These are phyloP conservation scores for Vinca minor DNA, from an alignment of 257 asterid species.

Conservation along the genomic window DNA sequence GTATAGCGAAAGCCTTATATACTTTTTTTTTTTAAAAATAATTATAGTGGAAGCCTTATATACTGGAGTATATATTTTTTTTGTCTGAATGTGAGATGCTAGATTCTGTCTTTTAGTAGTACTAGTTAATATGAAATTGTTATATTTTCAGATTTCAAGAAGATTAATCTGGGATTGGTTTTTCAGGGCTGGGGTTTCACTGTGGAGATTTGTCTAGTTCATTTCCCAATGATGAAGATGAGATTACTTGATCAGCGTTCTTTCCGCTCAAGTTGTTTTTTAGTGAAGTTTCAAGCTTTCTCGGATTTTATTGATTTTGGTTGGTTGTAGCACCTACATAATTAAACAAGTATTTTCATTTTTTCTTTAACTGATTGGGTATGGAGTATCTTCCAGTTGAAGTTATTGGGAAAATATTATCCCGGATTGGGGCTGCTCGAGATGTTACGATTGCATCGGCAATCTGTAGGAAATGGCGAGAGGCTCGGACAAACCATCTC, in stretches of 20 bases:
- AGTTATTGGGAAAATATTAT: conserved; percentile 79
- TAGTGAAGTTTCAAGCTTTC: too few species aligned
- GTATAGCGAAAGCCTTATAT: too few species aligned
- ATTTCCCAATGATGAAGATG: too few species aligned
- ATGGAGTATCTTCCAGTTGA: conserved; percentile 91
- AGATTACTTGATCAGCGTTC: too few species aligned
- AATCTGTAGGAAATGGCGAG: conserved; percentile 74
- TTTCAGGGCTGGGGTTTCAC: too few species aligned
- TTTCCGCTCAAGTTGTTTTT: too few species aligned
- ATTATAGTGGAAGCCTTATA: background rate
- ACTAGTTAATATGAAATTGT: background rate
- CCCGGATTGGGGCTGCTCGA: conserved; percentile 72
- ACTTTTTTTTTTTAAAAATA: too few species aligned
- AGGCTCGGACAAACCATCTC: conserved; percentile 78
- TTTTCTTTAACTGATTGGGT: background rate
- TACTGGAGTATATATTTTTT: too few species aligned
- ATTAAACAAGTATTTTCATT: too few species aligned
- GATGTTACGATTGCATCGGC: conserved; percentile 82
- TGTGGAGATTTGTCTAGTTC: too few species aligned
- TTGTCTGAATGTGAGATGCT: background rate
- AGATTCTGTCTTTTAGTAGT: background rate
- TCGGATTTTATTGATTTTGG: too few species aligned
- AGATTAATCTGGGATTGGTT: background rate
- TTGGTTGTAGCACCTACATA: too few species aligned
- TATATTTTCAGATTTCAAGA: background rate